Conservation (phyloP, 306 rosid species). For the Neltuma alba region DNA sequence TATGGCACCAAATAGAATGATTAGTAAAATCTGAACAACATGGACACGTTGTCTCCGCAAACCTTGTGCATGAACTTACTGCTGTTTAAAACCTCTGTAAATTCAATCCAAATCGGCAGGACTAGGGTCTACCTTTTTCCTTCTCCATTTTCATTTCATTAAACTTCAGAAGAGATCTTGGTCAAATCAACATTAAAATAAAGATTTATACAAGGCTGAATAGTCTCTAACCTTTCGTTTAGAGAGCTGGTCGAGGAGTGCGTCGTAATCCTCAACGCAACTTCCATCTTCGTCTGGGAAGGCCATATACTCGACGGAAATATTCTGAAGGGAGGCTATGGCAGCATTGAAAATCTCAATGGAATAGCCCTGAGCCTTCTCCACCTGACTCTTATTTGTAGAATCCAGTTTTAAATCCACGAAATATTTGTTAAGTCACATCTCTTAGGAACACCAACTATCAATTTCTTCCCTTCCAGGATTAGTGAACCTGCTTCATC, state of each 20-base stretch:
- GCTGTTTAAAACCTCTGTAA: background rate
- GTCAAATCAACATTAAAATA: too few species aligned
- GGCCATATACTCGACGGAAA: conserved; percentile 3
- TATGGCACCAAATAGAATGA: background rate
- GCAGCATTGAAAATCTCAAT: background rate
- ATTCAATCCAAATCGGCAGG: background rate
- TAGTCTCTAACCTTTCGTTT: background rate
- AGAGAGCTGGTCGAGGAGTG: background rate
- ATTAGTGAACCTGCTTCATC: background rate
- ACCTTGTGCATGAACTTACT: too few species aligned
- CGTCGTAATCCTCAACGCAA: background rate
- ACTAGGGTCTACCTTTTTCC: too few species aligned
- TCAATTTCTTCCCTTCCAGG: conserved; percentile 6
- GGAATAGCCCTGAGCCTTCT: background rate
- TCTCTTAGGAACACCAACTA: conserved; percentile 22
- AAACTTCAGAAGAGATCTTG: background rate
- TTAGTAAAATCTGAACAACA: background rate
- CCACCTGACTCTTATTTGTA: background rate
- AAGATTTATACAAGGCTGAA: background rate
- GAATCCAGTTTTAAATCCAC: conserved; percentile 1
- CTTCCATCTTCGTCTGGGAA: background rate
- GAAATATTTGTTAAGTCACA: background rate
- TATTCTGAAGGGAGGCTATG: background rate
- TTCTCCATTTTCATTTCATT: too few species aligned
- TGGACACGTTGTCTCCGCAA: too few species aligned